Evolutionary conservation across 441 rosid species (phyloP).

Genomic region (Monsonia emarginata): DNA sequence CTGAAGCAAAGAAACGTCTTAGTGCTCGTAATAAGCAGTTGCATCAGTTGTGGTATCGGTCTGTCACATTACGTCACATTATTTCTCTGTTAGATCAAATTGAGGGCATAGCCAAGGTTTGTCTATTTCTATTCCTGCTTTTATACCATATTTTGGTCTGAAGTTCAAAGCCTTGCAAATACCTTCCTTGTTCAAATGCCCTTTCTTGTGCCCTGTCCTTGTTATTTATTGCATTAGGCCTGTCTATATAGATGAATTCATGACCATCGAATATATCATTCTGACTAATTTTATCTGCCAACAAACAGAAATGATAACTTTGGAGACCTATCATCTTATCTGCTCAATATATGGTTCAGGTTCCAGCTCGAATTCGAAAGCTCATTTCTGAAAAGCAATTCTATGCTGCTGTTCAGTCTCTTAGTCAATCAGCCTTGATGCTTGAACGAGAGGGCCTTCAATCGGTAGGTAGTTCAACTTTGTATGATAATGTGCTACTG

Average conservation of each 20-base stretch:
- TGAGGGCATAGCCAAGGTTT: slow-evolving; percentile 95
- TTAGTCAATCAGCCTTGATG: slow-evolving; percentile 74
- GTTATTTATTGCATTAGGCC: not conserved
- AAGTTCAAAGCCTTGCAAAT: not conserved
- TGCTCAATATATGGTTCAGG: slow-evolving; percentile 40
- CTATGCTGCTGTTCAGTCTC: slow-evolving; percentile 89
- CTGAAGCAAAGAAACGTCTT: slow-evolving; percentile 77
- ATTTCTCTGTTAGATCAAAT: slow-evolving; percentile 88
- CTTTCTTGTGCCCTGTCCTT: not conserved
- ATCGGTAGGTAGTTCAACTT: slow-evolving; percentile 40
- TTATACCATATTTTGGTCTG: not conserved
- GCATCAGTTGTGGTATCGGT: slow-evolving; percentile 98
- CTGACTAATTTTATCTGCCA: not conserved
- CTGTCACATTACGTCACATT: slow-evolving; percentile 92
- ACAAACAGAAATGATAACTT: slow-evolving; percentile 1
- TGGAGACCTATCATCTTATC: slow-evolving; percentile 15
- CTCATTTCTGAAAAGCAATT: slow-evolving; percentile 80
- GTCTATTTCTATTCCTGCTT: slow-evolving; percentile 14
- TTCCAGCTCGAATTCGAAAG: slow-evolving; percentile 91
- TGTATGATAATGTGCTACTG: not conserved
- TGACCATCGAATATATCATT: not conserved
- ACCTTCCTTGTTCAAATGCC: slow-evolving; percentile 2
- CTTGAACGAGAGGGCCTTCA: slow-evolving; percentile 99
- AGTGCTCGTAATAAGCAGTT: slow-evolving; percentile 84
- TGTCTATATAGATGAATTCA: not conserved